Evolutionary conservation across 2,329 filamentous ascomycete genomes (phyloP).

Genomic region (Aspergillus sclerotialis): DNA sequence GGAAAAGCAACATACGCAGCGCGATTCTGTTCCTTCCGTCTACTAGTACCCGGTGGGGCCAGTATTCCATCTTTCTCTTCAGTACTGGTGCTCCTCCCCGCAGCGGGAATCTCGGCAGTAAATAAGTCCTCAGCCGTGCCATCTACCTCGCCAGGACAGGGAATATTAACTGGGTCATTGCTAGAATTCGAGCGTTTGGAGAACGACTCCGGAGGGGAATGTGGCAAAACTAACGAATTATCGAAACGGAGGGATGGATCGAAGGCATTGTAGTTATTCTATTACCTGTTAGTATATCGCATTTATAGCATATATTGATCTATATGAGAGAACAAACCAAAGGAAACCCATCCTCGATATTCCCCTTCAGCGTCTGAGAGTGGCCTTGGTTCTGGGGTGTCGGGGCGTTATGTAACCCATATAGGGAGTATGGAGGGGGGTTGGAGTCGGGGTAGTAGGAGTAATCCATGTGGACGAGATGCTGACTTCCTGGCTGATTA

Average conservation of each 20-base stretch:
- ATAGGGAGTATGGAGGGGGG: constrained; percentile 44
- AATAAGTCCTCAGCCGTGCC: too few species aligned
- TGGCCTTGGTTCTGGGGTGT: constrained; percentile 33
- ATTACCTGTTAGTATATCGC: constrained; percentile 9
- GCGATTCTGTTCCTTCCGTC: constrained; percentile 64
- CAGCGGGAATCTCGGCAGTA: constrained; percentile 14
- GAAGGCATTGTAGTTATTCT: constrained; percentile 32
- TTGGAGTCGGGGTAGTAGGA: constrained; percentile 41
- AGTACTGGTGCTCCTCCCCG: constrained; percentile 43
- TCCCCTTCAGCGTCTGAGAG: constrained; percentile 36
- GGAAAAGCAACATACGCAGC: constrained; percentile 55
- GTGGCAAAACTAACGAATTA: constrained; percentile 24
- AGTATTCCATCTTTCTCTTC: constrained; percentile 49
- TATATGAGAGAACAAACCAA: too few species aligned
- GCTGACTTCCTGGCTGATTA: too few species aligned
- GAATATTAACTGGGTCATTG: constrained; percentile 18
- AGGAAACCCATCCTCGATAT: constrained; percentile 39
- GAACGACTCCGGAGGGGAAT: constrained; percentile 31
- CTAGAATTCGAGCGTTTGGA: constrained; percentile 26
- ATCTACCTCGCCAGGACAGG: constrained; percentile 23
- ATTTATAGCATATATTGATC: too few species aligned
- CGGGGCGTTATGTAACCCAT: constrained; percentile 43
- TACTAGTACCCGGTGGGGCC: constrained; percentile 51
- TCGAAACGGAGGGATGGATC: constrained; percentile 33
- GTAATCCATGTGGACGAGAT: constrained; percentile 46